A percentile compares a stretch with the other conserved stretches of the same genome.
Evolutionary conservation across 2,329 filamentous ascomycete genomes (phyloP).

Genomic region (Zelopaecilomyces penicillatus): DNA sequence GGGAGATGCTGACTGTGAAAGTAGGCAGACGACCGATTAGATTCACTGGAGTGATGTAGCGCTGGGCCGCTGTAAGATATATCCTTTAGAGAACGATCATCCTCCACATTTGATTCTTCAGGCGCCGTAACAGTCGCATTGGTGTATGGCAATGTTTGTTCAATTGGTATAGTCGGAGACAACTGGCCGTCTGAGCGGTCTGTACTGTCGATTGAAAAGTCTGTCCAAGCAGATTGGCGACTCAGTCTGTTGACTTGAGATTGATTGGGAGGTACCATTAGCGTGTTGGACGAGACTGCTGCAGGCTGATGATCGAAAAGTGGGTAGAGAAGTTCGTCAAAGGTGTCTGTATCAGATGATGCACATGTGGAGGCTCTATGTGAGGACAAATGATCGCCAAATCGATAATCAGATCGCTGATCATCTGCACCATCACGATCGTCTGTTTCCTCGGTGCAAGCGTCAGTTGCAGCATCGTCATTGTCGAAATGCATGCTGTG

Average conservation of each 20-base stretch:
- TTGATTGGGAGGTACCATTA: conserved; percentile 38
- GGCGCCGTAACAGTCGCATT: neutral
- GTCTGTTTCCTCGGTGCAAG: conserved; percentile 28
- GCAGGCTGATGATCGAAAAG: conserved; percentile 18
- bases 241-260: conserved; percentile 40
- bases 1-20: conserved; percentile 35
- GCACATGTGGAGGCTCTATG: conserved; percentile 32
- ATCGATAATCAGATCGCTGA: conserved; percentile 19
- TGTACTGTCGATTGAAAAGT: conserved; percentile 48
- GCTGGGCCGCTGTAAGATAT: conserved; percentile 13
- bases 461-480: conserved; percentile 26
- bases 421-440: conserved; percentile 21
- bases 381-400: conserved; percentile 23
- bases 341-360: conserved; percentile 25
- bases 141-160: conserved; percentile 24
- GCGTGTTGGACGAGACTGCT: conserved; percentile 33
- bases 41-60: conserved; percentile 17
- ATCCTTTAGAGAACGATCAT: conserved; percentile 11
- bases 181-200: conserved; percentile 27
- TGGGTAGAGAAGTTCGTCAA: conserved; percentile 20
- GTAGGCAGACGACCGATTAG: conserved; percentile 17
- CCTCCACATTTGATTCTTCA: neutral
- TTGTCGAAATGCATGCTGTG: conserved; percentile 18
- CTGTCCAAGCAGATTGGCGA: conserved; percentile 52
- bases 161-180: conserved; percentile 23